A percentile compares a stretch with the other conserved stretches of the same genome.
Evolutionary conservation across 768 basidiomycete species (phyloP).

Genomic region (Pulveroboletus sp.): DNA sequence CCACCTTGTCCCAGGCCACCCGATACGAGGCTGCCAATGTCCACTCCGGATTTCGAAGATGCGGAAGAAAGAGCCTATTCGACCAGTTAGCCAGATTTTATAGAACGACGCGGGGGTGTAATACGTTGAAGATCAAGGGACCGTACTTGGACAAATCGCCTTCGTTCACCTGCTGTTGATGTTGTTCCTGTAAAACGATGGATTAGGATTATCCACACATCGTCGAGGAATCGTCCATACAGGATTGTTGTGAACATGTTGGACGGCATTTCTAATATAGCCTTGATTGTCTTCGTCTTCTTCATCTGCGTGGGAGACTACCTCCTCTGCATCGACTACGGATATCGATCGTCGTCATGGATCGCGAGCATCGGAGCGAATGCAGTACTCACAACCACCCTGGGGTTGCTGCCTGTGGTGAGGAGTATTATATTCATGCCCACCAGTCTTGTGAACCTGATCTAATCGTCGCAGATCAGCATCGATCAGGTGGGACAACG

Average conservation of each 20-base stretch:
- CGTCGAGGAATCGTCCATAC: conserved; percentile 6
- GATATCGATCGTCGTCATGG: conserved; percentile 1
- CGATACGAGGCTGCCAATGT: conserved; percentile 22
- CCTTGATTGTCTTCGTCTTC: conserved; percentile 7
- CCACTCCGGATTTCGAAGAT: conserved; percentile 30
- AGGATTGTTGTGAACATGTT: conserved; percentile 21
- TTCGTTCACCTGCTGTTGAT: conserved; percentile 13
- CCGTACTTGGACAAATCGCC: conserved; percentile 16
- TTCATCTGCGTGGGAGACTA: conserved; percentile 46
- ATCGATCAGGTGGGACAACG: conserved; percentile 9
- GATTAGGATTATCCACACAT: background rate
- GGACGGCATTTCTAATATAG: conserved; percentile 15
- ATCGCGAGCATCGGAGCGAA: conserved; percentile 5
- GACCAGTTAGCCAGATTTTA: conserved; percentile 5
- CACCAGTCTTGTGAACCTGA: conserved; percentile 55
- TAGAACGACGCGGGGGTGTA: background rate
- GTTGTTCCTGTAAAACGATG: conserved; percentile 9
- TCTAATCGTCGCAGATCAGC: conserved; percentile 29
- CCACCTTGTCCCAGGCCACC: conserved; percentile 37
- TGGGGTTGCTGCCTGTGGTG: conserved; percentile 37
- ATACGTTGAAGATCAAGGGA: conserved; percentile 20
- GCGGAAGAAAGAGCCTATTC: conserved; percentile 18
- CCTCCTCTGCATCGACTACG: conserved; percentile 64
- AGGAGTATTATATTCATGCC: conserved; percentile 59
- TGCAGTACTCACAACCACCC: conserved; percentile 23